Conservation (phyloP, 495 filamentous ascomycete species). For the Immersiella caudata region DNA sequence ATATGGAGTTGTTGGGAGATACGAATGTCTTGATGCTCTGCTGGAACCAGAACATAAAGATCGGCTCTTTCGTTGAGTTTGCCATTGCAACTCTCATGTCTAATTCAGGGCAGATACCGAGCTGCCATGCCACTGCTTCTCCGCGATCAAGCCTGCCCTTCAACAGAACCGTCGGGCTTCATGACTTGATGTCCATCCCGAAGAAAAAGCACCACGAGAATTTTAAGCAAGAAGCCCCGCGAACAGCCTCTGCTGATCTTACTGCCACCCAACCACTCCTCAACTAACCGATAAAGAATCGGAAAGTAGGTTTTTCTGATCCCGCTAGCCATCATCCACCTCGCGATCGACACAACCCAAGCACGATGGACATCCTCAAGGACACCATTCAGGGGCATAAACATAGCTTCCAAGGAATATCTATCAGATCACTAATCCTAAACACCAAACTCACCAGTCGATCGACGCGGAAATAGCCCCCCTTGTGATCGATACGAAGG, state of each 20-base stretch:
- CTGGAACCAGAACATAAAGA: too few relatives aligned
- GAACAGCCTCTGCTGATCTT: background rate
- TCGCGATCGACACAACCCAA: background rate
- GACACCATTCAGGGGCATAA: background rate
- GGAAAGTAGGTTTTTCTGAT: background rate
- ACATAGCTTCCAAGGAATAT: background rate
- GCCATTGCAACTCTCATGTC: too few relatives aligned
- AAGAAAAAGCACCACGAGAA: too few relatives aligned
- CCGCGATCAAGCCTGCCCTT: too few relatives aligned
- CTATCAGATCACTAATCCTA: background rate
- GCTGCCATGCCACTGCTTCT: too few relatives aligned
- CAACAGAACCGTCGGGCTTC: too few relatives aligned
- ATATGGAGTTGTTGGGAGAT: too few relatives aligned
- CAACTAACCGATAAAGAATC: background rate
- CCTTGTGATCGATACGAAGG: background rate
- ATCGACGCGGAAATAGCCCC: background rate
- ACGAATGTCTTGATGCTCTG: too few relatives aligned
- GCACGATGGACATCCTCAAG: background rate
- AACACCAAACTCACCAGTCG: background rate
- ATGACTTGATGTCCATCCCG: too few relatives aligned
- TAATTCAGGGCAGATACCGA: too few relatives aligned
- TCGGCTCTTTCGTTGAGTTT: too few relatives aligned
- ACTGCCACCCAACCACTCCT: background rate
- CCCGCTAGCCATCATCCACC: constrained; percentile 5
- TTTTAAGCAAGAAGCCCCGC: too few relatives aligned